These are phyloP conservation scores for Candida krabiensis DNA, from an alignment of 805 yeast genomes.

Conservation along the genomic window DNA sequence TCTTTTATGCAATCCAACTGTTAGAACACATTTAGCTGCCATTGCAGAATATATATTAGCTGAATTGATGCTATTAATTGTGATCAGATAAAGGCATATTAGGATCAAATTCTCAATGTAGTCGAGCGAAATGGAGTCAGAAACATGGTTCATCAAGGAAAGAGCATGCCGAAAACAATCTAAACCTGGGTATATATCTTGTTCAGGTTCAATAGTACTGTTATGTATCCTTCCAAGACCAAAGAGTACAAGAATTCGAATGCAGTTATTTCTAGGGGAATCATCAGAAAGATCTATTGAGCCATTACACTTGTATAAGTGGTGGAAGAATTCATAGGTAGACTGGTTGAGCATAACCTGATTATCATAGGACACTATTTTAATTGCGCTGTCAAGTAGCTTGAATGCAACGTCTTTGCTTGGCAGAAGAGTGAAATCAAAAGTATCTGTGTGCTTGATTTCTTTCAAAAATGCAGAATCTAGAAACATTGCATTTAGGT, in stretches of 20 bases:
- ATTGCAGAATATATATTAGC: slow-evolving; percentile 9
- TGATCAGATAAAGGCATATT: slow-evolving; percentile 4
- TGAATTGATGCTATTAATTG: slow-evolving; percentile 5
- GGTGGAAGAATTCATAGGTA: slow-evolving; percentile 1
- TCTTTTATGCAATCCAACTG: neutral
- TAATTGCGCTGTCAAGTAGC: slow-evolving; percentile 4
- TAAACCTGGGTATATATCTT: slow-evolving; percentile 10
- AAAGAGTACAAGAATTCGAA: slow-evolving; percentile 6
- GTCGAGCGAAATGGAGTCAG: slow-evolving; percentile 1
- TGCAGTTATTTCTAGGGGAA: neutral
- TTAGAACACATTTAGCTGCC: slow-evolving; percentile 2
- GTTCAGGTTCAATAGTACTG: slow-evolving; percentile 5
- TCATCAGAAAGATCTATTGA: slow-evolving; percentile 1
- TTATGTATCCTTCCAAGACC: slow-evolving; percentile 10
- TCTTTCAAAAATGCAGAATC: slow-evolving; percentile 7
- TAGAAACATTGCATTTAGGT: slow-evolving; percentile 7
- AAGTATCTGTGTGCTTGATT: neutral
- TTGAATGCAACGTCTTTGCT: neutral
- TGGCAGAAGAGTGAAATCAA: slow-evolving; percentile 1
- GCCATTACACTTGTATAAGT: slow-evolving; percentile 1
- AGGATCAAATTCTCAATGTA: slow-evolving; percentile 6
- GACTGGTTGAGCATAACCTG: slow-evolving; percentile 9
- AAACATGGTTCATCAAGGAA: slow-evolving; percentile 3
- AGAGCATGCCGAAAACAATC: slow-evolving; percentile 3
- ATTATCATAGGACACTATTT: slow-evolving; percentile 6